Evolutionary conservation across 257 asterid genomes (phyloP), one percentile per base, ranked within the genome.

Genomic region (Euphrasia confusa): DNA sequence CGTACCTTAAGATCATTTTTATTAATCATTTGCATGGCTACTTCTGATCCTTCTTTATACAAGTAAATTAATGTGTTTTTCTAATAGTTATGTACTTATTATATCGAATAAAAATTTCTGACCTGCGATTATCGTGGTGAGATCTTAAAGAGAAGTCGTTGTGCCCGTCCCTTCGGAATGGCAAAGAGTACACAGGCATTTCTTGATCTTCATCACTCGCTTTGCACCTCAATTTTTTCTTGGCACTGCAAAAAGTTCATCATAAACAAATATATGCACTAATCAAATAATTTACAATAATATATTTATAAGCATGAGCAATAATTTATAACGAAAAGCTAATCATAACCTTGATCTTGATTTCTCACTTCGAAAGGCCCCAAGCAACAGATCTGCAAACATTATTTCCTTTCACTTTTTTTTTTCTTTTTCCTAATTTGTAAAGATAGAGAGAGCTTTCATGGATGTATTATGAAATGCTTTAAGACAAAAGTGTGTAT

Each of bases 301-400:
- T 21, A 1, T 21, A 21, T 21, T 21, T 21, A 21, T 21, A 1
- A 21, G 1, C 7, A 42, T 42, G 8, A 40, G 2, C 33, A 42
- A 42, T 12, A 4, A 12, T 12, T 45, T 45, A 10, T 44, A 8
- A 44, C 17, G 2, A 48, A n/a, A 52, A 65, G 4, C 14, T 27
- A 26, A 54, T 45, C 6, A 27, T 42, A 45, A 79, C 82, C 82
- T 80, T 69, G 77, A 77, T 62, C 82, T 77, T 72, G 77, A 74
- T 62, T 77, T 77, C 28, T 80, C 80, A 64, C 70, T 63, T 28
- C 78, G 73, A 59, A 80, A 74, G 68, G 83, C 66, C 17, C 76
- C 73, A 57, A 80, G 32, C 10, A 78, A 60, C 54, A 74, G 55
- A 49, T 72, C 72, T 57, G 71, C 67, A 10, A 76, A 44, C 79